These are phyloP conservation scores for Moricandia arvensis DNA, from an alignment of 345 rosid genomes.

Conservation along the genomic window DNA sequence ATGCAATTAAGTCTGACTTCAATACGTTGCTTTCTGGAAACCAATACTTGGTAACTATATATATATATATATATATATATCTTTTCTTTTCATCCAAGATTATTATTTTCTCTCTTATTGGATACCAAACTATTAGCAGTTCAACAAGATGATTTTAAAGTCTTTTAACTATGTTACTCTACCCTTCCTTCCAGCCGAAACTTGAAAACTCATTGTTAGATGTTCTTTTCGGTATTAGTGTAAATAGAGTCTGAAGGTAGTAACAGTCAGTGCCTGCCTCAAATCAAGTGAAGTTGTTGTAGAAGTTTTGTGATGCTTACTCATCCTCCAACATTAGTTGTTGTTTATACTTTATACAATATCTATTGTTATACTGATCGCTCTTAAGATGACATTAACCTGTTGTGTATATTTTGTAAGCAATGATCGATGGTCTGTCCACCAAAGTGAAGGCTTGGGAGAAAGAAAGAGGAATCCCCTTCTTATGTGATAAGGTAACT, in stretches of 20 bases:
- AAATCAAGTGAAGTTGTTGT: background rate
- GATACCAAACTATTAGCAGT: too few species aligned
- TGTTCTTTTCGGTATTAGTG: constrained; percentile 1
- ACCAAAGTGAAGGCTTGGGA: constrained; percentile 80
- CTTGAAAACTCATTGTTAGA: background rate
- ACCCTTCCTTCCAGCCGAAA: constrained; percentile 2
- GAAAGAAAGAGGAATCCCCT: constrained; percentile 58
- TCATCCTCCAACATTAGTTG: background rate
- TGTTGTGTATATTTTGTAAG: constrained; percentile 36
- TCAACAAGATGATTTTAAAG: background rate
- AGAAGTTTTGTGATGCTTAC: constrained; percentile 1
- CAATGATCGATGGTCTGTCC: constrained; percentile 58
- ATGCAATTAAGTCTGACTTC: background rate
- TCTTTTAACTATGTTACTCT: background rate
- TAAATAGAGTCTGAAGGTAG: background rate
- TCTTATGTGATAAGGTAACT: constrained; percentile 71
- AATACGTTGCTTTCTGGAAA: background rate
- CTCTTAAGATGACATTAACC: background rate
- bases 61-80: too few species aligned
- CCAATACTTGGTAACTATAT: background rate
- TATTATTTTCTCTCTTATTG: too few species aligned
- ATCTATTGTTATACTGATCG: background rate
- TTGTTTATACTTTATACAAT: background rate
- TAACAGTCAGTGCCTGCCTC: background rate
- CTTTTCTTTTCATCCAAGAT: too few species aligned